Evolutionary conservation across 2,329 filamentous ascomycete species (phyloP), one percentile per base, ranked within the genome.

Genomic region (Colletotrichum scovillei): DNA sequence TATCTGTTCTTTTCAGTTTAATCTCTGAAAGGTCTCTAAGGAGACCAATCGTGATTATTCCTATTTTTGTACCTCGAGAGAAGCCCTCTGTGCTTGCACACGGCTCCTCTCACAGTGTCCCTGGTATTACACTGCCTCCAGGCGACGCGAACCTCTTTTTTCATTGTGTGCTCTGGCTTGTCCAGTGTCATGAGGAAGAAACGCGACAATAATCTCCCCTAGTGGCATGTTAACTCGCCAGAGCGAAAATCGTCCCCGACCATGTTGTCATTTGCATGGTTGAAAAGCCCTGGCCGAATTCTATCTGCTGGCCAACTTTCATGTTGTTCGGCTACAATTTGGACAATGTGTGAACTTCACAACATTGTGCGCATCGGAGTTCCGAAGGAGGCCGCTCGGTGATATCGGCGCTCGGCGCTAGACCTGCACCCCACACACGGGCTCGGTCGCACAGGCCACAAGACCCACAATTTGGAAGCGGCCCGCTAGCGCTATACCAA

Each of bases 1-100:
- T 95, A 95, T 94, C 92, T 94, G 93, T 95, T 95, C 93, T 95
- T 95, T 93, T 94, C 92, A 95, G 93, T 95, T 95, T 95, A 95
- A 95, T 95, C 92, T 93, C 93, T 95, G 93, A 93, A 94, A 95
- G 89, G 88, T 88, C 87, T 88, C 91, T 90, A 93, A 86, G 88
- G 91, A 87, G 87, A 87, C 87, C 88, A 90, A 89, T 89, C 88
- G 87, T 91, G 92, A 94, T 95, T 95, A 94, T 90, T 91, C 92
- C 88, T 89, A 94, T 95, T 93, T 92, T 94, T 94, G 87, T 77
- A 83, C 73, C 78, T 74, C 77, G 89, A 84, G 81, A 80, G 78
- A 80, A 83, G 77, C 77, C 88, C 91, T 89, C 92, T 93, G 91
- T 88, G 91, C 92, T 94, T 93, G 92, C 91, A 85, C 88, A 93